A percentile compares a stretch with the other conserved stretches of the same genome.
Evolutionary conservation across 1,284 basidiomycete genomes (phyloP).

Genomic region (Puccinia brachypodii): DNA sequence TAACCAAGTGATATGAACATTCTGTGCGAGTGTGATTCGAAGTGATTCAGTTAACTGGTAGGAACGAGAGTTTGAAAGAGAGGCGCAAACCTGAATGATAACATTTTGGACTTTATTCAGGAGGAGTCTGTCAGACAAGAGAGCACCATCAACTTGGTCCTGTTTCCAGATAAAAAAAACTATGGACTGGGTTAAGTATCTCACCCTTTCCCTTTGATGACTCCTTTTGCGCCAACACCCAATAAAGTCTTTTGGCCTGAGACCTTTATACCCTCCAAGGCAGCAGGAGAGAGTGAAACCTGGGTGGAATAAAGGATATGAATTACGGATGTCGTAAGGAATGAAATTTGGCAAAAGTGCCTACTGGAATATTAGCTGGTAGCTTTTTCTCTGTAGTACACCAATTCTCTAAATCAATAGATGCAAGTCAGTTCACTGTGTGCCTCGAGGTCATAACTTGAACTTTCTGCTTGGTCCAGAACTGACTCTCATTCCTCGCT

Average conservation of each 20-base stretch:
- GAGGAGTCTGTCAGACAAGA: not conserved
- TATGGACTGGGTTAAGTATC: not conserved
- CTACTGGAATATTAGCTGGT: not conserved
- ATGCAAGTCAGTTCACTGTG: not conserved
- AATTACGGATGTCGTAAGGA: not conserved
- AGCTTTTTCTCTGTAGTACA: not conserved
- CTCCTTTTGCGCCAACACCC: constrained; percentile 19
- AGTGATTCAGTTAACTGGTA: not conserved
- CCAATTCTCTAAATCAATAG: not conserved
- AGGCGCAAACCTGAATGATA: constrained; percentile 24
- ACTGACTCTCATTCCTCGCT: constrained; percentile 2
- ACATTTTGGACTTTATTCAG: constrained; percentile 16
- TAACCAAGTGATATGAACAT: constrained; percentile 16
- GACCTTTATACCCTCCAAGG: constrained; percentile 1
- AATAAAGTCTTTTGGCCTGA: constrained; percentile 34
- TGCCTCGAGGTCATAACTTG: not conserved
- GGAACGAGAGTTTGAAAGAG: not conserved
- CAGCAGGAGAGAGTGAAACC: constrained; percentile 4
- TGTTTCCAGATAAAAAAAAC: not conserved
- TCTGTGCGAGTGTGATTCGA: not conserved
- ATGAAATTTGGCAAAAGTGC: not conserved
- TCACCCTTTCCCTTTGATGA: constrained; percentile 48
- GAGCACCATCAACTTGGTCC: not conserved
- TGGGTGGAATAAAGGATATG: not conserved
- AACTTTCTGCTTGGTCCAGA: not conserved